phyloP scores from a whole-genome alignment of 306 rosid species.

The Elaeagnus macrophylla region DNA sequence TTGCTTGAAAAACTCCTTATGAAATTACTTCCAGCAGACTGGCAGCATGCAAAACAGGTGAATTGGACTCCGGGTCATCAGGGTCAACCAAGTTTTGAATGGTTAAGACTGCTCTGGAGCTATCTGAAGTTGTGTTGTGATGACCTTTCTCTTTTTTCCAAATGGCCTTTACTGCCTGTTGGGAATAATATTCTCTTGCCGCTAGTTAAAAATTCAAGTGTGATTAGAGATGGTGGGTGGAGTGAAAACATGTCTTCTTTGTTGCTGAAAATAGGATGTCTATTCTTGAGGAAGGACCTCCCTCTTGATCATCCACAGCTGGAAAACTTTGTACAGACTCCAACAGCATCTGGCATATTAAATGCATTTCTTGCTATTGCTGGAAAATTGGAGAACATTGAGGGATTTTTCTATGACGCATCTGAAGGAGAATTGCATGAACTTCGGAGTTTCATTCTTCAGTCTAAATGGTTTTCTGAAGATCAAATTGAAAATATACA shows the following conservation, averaged over 20 bases:
- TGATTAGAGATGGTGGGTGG: constrained; percentile 90
- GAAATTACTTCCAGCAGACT: constrained; percentile 77
- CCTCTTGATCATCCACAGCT: constrained; percentile 74
- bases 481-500: constrained; percentile 54
- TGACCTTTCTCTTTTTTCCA: constrained; percentile 67
- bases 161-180: constrained; percentile 91
- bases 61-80: constrained; percentile 71
- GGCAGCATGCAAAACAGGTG: constrained; percentile 79
- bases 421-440: constrained; percentile 92
- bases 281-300: constrained; percentile 65
- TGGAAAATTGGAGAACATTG: constrained; percentile 53
- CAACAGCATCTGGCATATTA: constrained; percentile 69
- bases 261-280: constrained; percentile 74
- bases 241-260: constrained; percentile 90
- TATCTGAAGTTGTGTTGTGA: constrained; percentile 72
- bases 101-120: constrained; percentile 87
- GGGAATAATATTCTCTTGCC: constrained; percentile 59
- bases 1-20: constrained; percentile 84
- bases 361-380: constrained; percentile 75
- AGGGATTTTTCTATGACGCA: constrained; percentile 56
- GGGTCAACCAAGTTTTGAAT: constrained; percentile 89
- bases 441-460: constrained; percentile 87
- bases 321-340: constrained; percentile 64
- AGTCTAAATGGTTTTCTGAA: constrained; percentile 88
- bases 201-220: constrained; percentile 60